Evolutionary conservation across 306 rosid species (phyloP).

Genomic region (Vachellia collinsii): DNA sequence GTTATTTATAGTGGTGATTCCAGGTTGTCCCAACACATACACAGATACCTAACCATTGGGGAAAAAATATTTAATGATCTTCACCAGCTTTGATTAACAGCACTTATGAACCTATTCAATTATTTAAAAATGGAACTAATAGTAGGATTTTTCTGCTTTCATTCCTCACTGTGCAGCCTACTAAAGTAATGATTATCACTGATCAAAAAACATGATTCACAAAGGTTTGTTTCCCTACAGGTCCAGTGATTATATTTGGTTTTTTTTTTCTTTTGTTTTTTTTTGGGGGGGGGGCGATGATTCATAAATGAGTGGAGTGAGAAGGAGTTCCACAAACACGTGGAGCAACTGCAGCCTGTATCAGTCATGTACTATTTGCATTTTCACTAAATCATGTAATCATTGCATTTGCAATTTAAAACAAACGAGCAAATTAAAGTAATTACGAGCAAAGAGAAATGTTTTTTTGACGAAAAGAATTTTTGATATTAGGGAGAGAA

Average conservation of each 20-base stretch:
- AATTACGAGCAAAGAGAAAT: too few species aligned
- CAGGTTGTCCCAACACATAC: neutral
- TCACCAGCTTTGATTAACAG: neutral
- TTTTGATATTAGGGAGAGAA: too few species aligned
- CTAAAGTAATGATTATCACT: conserved; percentile 8
- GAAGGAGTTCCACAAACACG: neutral
- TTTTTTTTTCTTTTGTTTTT: too few species aligned
- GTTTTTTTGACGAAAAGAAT: too few species aligned
- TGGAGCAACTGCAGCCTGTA: too few species aligned
- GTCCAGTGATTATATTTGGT: neutral
- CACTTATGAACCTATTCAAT: neutral
- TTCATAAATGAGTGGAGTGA: neutral
- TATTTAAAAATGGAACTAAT: neutral
- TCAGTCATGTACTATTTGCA: neutral
- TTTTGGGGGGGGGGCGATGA: neutral
- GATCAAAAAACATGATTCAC: neutral
- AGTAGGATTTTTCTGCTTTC: neutral
- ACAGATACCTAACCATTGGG: neutral
- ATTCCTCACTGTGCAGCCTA: neutral
- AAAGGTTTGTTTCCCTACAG: neutral
- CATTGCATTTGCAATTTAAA: neutral
- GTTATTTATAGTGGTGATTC: neutral
- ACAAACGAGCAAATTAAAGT: too few species aligned
- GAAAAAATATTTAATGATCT: conserved; percentile 14
- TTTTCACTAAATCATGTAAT: neutral